Evolutionary conservation across 192 early-diverging fungal genomes (phyloP).

Genomic region (Thamnidium elegans): DNA sequence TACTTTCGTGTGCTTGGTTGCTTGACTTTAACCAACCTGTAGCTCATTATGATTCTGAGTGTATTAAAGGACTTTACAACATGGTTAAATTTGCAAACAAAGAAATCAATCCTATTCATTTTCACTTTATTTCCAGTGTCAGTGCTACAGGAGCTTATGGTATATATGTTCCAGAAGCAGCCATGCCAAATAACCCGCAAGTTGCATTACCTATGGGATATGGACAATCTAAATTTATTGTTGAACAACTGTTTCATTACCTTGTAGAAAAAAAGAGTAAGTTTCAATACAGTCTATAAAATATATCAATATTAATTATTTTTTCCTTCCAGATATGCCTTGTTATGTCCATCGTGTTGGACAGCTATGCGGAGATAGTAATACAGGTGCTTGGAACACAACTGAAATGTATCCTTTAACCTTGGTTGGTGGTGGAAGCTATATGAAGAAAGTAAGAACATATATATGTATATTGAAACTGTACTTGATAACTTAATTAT

Average conservation of each 20-base stretch:
- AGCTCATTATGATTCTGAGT: constrained; percentile 23
- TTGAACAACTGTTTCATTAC: constrained; percentile 22
- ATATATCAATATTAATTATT: no score
- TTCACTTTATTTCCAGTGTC: constrained; percentile 32
- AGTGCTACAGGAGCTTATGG: constrained; percentile 17
- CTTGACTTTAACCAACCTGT: constrained; percentile 35
- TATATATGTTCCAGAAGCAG: background rate
- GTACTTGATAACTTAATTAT: no score
- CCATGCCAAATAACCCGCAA: constrained; percentile 20
- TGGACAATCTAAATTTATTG: constrained; percentile 30
- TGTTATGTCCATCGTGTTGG: constrained; percentile 25
- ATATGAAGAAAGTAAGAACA: constrained; percentile 24
- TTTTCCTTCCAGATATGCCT: constrained; percentile 3
- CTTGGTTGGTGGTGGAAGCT: constrained; percentile 13
- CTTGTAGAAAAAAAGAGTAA: constrained; percentile 17
- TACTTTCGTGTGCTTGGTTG: constrained; percentile 35
- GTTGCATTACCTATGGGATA: constrained; percentile 29
- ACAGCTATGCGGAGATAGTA: constrained; percentile 30
- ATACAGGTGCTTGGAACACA: constrained; percentile 28
- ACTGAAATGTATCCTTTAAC: constrained; percentile 22
- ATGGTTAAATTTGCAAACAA: constrained; percentile 23
- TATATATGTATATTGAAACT: background rate
- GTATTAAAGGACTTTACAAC: constrained; percentile 22
- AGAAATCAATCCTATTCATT: constrained; percentile 15
- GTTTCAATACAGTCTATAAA: background rate